Percentiles rank a stretch among this genome's conserved stretches.
These are phyloP conservation scores for Raphanus hybrid DNA, from an alignment of 441 rosid species.

Conservation along the genomic window DNA sequence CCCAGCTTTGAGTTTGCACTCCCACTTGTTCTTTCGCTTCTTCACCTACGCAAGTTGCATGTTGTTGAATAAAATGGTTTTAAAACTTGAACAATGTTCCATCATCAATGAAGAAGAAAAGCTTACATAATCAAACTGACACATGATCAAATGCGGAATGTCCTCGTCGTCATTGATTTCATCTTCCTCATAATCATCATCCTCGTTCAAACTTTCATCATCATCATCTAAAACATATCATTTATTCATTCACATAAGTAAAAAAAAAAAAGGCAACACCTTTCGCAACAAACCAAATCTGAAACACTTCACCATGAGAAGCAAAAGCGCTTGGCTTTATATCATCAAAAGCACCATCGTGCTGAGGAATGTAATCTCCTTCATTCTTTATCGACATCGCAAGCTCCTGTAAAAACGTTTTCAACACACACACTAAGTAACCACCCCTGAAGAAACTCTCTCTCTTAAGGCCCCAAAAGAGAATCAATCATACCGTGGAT, in stretches of 20 bases:
- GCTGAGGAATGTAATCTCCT: conserved; percentile 17
- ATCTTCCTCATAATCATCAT: conserved; percentile 32
- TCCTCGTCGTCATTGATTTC: neutral
- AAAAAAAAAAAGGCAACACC: neutral
- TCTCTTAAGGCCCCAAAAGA: neutral
- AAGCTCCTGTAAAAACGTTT: conserved; percentile 10
- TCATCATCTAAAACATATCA: conserved; percentile 8
- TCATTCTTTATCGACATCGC: neutral
- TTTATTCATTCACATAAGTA: conserved; percentile 6
- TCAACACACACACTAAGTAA: neutral
- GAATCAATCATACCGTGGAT: conserved; percentile 6
- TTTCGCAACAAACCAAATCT: neutral
- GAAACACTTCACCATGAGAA: conserved; percentile 13
- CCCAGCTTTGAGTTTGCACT: conserved; percentile 19
- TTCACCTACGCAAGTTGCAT: conserved; percentile 18
- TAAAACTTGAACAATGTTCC: too few relatives aligned
- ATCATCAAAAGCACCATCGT: conserved; percentile 22
- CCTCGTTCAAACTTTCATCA: conserved; percentile 26
- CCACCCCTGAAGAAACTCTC: neutral
- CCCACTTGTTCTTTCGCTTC: conserved; percentile 30
- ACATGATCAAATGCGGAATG: conserved; percentile 20
- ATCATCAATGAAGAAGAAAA: neutral
- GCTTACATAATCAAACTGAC: conserved; percentile 24
- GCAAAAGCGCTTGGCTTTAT: neutral
- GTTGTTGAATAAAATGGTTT: neutral